phyloP scores from a whole-genome alignment of 1,139 yeast species.

The Nakaseomyces bracarensis region DNA sequence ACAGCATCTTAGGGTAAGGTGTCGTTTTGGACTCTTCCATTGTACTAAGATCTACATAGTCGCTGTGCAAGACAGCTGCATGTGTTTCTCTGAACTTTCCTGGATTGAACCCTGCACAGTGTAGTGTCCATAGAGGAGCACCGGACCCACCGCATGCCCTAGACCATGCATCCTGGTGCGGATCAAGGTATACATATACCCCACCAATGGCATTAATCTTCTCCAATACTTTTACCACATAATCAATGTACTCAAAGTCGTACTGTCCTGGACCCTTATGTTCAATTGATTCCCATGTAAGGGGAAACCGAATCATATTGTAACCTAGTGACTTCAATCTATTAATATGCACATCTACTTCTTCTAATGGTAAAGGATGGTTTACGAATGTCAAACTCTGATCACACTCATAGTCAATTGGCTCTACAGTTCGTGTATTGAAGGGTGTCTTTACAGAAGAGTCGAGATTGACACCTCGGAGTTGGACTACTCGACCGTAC shows the following conservation, averaged over 20 bases:
- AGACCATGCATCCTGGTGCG: constrained; percentile 96
- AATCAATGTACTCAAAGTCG: constrained; percentile 69
- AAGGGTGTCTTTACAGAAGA: constrained; percentile 67
- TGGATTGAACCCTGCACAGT: constrained; percentile 89
- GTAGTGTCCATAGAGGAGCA: constrained; percentile 92
- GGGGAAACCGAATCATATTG: constrained; percentile 64
- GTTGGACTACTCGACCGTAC: constrained; percentile 48
- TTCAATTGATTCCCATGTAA: constrained; percentile 91
- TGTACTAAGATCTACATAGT: constrained; percentile 34
- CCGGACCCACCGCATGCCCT: constrained; percentile 90
- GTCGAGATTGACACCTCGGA: constrained; percentile 81
- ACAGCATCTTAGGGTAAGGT: constrained; percentile 72
- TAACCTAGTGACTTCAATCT: constrained; percentile 76
- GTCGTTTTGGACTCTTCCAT: constrained; percentile 15
- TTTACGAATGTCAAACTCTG: constrained; percentile 72
- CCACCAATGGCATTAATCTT: constrained; percentile 60
- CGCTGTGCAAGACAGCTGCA: constrained; percentile 69
- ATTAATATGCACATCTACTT: constrained; percentile 58
- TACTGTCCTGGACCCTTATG: constrained; percentile 81
- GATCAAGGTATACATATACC: constrained; percentile 71
- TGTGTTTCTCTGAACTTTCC: constrained; percentile 53
- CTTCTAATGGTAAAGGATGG: constrained; percentile 67
- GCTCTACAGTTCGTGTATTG: constrained; percentile 43
- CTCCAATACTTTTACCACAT: constrained; percentile 53
- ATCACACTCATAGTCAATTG: constrained; percentile 51